These are phyloP conservation scores for Xylaria multiplex DNA, from an alignment of 2,329 filamentous ascomycete species.

Conservation along the genomic window DNA sequence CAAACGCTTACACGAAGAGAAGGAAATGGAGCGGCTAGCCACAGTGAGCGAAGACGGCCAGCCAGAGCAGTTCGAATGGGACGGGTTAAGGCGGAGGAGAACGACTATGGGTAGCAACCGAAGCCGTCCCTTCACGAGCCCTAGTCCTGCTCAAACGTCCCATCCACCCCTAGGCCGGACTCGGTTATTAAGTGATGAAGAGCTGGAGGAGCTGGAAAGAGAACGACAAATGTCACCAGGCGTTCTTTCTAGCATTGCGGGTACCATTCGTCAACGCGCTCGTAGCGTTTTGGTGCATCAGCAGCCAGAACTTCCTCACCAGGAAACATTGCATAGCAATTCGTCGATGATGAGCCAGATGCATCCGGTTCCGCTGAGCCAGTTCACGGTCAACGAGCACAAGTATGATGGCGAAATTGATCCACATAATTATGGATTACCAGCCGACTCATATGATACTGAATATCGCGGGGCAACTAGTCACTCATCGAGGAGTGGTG, in stretches of 20 bases:
- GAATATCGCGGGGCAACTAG: constrained; percentile 61
- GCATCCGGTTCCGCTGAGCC: constrained; percentile 70
- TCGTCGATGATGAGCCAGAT: constrained; percentile 62
- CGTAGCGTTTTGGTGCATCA: constrained; percentile 53
- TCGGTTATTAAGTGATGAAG: constrained; percentile 76
- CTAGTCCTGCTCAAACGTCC: constrained; percentile 49
- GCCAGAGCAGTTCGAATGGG: constrained; percentile 78
- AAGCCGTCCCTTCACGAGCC: constrained; percentile 51
- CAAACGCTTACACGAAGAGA: constrained; percentile 81
- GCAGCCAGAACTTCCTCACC: constrained; percentile 52
- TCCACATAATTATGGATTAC: constrained; percentile 61
- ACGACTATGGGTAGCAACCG: constrained; percentile 60
- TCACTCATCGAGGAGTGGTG: constrained; percentile 54
- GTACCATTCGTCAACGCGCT: constrained; percentile 62
- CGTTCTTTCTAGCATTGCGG: constrained; percentile 66
- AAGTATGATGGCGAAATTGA: constrained; percentile 56
- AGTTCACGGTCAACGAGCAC: constrained; percentile 64
- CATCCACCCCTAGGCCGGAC: constrained; percentile 91
- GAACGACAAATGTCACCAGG: constrained; percentile 57
- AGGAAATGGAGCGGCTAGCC: constrained; percentile 73
- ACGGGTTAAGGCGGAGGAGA: constrained; percentile 81
- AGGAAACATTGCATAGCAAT: constrained; percentile 47
- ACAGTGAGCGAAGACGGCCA: constrained; percentile 80
- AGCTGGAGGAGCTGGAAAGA: constrained; percentile 66
- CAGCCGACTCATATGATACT: constrained; percentile 56